Base-by-base conservation (phyloP, 441 rosid species). In the Manihot esculenta region DNA sequence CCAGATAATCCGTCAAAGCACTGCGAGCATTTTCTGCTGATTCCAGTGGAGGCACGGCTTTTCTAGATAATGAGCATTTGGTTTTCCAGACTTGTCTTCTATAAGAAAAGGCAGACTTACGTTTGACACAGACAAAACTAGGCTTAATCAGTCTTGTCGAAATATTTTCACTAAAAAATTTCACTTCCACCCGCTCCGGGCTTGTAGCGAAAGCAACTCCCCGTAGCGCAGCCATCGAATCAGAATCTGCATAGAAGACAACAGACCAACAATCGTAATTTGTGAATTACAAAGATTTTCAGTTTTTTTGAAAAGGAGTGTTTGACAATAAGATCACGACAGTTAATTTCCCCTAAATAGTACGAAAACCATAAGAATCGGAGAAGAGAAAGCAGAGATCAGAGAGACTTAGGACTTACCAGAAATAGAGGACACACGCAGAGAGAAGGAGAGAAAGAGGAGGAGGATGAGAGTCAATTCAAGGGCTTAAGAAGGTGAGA, bases 171-270 rank as follows among this genome's bases (percentile, higher is more conserved):
- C 69, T 69, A 51, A 69, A 72, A 53, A 38, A 77, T 59, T 80
- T 72, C 42, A 68, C 72, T 59, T 82, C 78, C 26, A 76, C 48
- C 21, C 78, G 77, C 68, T 76, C 83, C 18, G 79, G 57, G 50
- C 77, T 71, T 26, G 83, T 79, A 76, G 70, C 80, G 63, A 81
- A 68, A 58, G 76, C 72, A 58, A 84, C 62, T 68, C 85, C 85
- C 33, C 78, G 66, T 10, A 84, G 73, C 42, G 91, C 91, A 93
- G 91, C 89, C 96, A 91, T 93, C 45, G 49, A 54, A 66, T 71
- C 64, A 35, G 50, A 76, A 75, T 23, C 80, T 73, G 55, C 20
- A 26, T 58, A n/a, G 26, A 76, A 64, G 20, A 74, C 30, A 73
- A 15, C 13, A 38, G 20, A 38, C 42, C 30, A 66, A 13, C 38